Conservation (phyloP, 176 grass and related monocot genomes). For the Saccharum officinarum region DNA sequence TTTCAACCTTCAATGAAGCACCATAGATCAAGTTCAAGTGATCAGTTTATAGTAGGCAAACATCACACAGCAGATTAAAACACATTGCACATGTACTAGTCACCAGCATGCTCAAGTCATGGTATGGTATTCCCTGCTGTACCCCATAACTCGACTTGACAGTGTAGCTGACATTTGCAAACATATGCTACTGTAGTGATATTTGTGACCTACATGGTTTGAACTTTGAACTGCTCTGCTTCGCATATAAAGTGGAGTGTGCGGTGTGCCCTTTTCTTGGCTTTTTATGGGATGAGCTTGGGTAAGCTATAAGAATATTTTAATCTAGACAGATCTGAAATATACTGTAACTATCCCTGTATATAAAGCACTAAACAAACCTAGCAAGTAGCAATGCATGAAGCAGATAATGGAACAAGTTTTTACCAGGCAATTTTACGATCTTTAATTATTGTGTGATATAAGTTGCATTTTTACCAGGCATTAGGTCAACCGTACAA, state of each 20-base stretch:
- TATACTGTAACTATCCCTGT: not conserved
- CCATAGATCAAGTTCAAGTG: not conserved
- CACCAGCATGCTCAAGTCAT: not conserved
- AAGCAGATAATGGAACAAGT: not conserved
- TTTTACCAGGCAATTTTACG: not conserved
- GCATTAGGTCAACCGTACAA: not conserved
- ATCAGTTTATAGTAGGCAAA: not conserved
- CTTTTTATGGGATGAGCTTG: not conserved
- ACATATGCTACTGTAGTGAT: not conserved
- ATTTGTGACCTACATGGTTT: not conserved
- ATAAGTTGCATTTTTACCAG: not conserved
- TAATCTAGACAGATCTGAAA: conserved; percentile 1
- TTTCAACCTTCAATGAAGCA: not conserved
- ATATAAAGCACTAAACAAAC: conserved; percentile 8
- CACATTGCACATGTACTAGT: not conserved
- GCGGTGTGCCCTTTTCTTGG: not conserved
- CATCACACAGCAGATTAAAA: not conserved
- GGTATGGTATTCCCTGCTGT: not conserved
- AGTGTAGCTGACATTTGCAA: not conserved
- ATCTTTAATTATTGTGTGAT: not conserved
- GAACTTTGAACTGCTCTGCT: not conserved
- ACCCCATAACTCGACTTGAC: not conserved
- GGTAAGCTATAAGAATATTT: not conserved
- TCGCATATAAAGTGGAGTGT: not conserved
- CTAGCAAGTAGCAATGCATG: not conserved